Conservation (phyloP, 768 basidiomycete genomes). For the Xerocomellus dryophilus region DNA sequence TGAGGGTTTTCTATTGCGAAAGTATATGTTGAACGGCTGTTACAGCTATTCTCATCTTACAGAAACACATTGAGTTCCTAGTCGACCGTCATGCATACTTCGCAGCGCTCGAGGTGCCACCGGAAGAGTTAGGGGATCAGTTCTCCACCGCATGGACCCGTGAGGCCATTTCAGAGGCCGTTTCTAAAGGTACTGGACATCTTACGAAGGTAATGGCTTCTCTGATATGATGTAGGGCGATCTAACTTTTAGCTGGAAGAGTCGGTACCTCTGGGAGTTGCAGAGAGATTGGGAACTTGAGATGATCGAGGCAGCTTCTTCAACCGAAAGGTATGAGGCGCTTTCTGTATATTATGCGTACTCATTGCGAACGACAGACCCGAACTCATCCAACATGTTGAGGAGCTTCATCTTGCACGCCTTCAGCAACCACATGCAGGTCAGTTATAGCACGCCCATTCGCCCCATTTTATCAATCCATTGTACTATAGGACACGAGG, state of each 20-base stretch:
- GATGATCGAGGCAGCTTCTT: constrained; percentile 47
- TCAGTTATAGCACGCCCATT: constrained; percentile 28
- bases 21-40: constrained; percentile 17
- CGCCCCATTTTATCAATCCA: not conserved
- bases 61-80: constrained; percentile 65
- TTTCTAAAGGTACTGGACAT: constrained; percentile 57
- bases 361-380: constrained; percentile 32
- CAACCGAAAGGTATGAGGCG: constrained; percentile 43
- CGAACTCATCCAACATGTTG: constrained; percentile 47
- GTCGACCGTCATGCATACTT: constrained; percentile 37
- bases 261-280: constrained; percentile 66
- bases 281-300: constrained; percentile 76
- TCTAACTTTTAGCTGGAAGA: constrained; percentile 41
- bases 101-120: constrained; percentile 36
- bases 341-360: not conserved
- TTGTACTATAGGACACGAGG: constrained; percentile 61
- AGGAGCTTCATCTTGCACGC: constrained; percentile 59
- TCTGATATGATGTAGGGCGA: constrained; percentile 5
- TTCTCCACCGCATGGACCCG: constrained; percentile 67
- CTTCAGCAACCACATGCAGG: constrained; percentile 76
- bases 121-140: constrained; percentile 51
- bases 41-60: constrained; percentile 72
- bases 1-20: constrained; percentile 15
- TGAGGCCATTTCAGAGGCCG: constrained; percentile 49
- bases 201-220: constrained; percentile 51